Evolutionary conservation across 345 rosid genomes (phyloP), one percentile per base, ranked within the genome.

Genomic region (Euclidium syriacum): DNA sequence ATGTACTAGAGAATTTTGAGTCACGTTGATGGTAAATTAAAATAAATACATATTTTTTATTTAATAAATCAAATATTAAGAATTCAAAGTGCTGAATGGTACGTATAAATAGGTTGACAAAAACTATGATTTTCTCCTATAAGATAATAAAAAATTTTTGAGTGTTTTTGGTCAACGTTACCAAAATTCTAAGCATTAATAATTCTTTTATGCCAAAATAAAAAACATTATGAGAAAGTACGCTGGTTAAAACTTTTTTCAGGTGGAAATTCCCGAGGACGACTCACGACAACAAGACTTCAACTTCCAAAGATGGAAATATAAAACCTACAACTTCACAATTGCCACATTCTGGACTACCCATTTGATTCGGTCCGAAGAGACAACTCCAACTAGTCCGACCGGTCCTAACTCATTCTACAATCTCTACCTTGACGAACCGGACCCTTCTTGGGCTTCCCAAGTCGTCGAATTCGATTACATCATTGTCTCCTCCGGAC

Each of bases 321-420:
- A 87, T 79, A 67, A 72, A 52, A 67, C 75, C 23, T 78, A 82
- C 80, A 82, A 87, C 74, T 85, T 87, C 78, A 87, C 87, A 12
- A 42, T 85, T 1, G 87, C 92, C 0, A 62, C 74, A 15, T 85
- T 87, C 67, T 87, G 85, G 88, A 67, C 97, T 12, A 81, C 94
- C 3, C 82, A 81, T 69, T 71, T 90, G 73, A 81, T 85, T 8
- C 79, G 67, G 52, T 46, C 81, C 4, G 48, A 30, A 22, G 81
- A 80, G 52, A 43, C 81, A 5, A 85, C 78, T 52, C 26, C 75
- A 55, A 43, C 81, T 5, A 85, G 79, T 52, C 26, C 75, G 0
- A 17, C 39, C 1, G 87, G 85, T 10, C 87, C 85, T 0, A 88
- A 85, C 27, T 81, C 82, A 3, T 66, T 66, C 16, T 86, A 80